A percentile compares a stretch with the other conserved stretches of the same genome.
Evolutionary conservation across 2,329 filamentous ascomycete species (phyloP).

Genomic region (Aureobasidium sp.): DNA sequence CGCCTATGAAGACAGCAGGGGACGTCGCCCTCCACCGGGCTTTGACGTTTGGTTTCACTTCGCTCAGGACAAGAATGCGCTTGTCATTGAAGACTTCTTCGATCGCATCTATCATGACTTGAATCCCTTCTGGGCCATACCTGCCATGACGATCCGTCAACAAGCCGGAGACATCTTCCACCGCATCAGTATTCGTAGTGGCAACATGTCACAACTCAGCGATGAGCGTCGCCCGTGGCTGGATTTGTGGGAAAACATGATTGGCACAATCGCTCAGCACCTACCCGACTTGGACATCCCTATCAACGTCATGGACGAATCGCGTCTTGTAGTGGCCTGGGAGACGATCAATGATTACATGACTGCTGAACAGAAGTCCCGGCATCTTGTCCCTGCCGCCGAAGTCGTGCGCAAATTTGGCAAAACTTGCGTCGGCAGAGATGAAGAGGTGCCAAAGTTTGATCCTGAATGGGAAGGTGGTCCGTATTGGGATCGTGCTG

Average conservation of each 20-base stretch:
- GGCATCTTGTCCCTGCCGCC: slow-evolving; percentile 24
- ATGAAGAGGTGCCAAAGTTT: slow-evolving; percentile 25
- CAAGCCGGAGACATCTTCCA: slow-evolving; percentile 34
- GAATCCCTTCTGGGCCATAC: slow-evolving; percentile 43
- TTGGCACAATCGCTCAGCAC: slow-evolving; percentile 30
- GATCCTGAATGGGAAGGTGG: slow-evolving; percentile 30
- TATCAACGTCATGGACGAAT: slow-evolving; percentile 45
- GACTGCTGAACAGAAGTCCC: slow-evolving; percentile 26
- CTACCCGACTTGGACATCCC: slow-evolving; percentile 43
- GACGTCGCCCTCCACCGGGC: slow-evolving; percentile 44
- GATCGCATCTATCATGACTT: slow-evolving; percentile 47
- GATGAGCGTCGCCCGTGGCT: slow-evolving; percentile 30
- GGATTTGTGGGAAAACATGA: slow-evolving; percentile 36
- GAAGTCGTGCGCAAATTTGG: slow-evolving; percentile 29
- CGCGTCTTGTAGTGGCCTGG: slow-evolving; percentile 41
- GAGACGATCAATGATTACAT: slow-evolving; percentile 39
- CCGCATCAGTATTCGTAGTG: slow-evolving; percentile 36
- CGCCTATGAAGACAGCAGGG: slow-evolving; percentile 38
- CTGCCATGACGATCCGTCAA: slow-evolving; percentile 36
- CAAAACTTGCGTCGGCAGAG: slow-evolving; percentile 22
- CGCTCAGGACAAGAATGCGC: slow-evolving; percentile 35
- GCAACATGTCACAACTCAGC: slow-evolving; percentile 23
- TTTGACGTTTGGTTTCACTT: slow-evolving; percentile 45
- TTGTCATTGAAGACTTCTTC: slow-evolving; percentile 46
- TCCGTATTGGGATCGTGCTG: slow-evolving; percentile 38